These are phyloP conservation scores for Schoenoplectus triqueter DNA, from an alignment of 202 grass and related monocot species.

Conservation along the genomic window DNA sequence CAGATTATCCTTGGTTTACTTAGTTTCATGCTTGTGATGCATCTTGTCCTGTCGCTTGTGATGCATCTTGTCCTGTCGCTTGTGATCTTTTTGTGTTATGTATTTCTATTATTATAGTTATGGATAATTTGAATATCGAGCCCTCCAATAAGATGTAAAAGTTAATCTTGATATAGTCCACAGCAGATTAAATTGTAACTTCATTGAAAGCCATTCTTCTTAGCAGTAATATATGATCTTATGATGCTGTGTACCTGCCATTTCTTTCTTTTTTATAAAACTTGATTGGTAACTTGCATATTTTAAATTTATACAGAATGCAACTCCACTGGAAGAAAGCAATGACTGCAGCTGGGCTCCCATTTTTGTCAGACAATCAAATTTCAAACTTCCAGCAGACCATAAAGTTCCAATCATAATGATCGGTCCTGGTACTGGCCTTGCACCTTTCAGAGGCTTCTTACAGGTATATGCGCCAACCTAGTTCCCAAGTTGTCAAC, in stretches of 20 bases:
- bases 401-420: constrained; percentile 71
- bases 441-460: constrained; percentile 94
- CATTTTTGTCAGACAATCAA: constrained; percentile 91
- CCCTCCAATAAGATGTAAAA: neutral
- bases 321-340: constrained; percentile 64
- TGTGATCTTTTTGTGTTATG: neutral
- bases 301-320: constrained; percentile 51
- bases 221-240: neutral
- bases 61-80: neutral
- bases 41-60: neutral
- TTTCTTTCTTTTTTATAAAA: neutral
- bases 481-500: neutral
- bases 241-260: neutral
- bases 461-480: constrained; percentile 58
- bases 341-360: constrained; percentile 81
- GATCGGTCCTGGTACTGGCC: constrained; percentile 88
- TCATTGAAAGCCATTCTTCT: neutral
- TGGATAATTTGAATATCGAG: constrained; percentile 6
- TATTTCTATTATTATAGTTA: constrained; percentile 27
- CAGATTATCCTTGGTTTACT: neutral
- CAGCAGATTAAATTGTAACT: constrained; percentile 5
- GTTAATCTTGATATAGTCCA: neutral
- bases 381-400: constrained; percentile 86
- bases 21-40: constrained; percentile 31
- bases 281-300: neutral